phyloP scores from a whole-genome alignment of 2,329 filamentous ascomycete genomes.

The Sporothrix variecibatus region DNA sequence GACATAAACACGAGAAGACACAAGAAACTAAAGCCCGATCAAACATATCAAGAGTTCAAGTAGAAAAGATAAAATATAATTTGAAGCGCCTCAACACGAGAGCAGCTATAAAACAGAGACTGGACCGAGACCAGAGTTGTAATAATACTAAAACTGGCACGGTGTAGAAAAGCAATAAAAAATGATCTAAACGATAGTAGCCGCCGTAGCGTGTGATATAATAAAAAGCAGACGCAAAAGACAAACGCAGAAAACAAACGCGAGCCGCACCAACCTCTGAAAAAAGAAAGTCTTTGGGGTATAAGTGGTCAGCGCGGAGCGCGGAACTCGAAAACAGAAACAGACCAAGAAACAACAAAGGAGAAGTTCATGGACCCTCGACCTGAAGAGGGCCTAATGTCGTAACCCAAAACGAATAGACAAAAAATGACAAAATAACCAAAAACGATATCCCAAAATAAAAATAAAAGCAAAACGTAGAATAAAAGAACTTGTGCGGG shows the following conservation, averaged over 20 bases:
- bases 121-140: neutral
- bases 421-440: neutral
- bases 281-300: neutral
- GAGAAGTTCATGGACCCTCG: neutral
- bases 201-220: conserved; percentile 20
- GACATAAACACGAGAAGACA: no score
- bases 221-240: neutral
- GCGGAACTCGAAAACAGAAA: neutral
- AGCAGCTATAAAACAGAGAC: neutral
- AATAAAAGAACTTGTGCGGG: neutral
- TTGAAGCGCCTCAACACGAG: neutral
- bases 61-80: neutral
- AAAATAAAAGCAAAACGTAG: neutral
- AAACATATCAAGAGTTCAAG: neutral
- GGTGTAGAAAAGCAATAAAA: neutral
- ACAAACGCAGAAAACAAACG: neutral
- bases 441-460: neutral
- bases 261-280: neutral
- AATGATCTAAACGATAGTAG: conserved; percentile 17
- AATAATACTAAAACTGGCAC: no score
- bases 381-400: neutral
- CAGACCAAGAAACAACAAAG: neutral
- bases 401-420: neutral
- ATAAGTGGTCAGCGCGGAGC: neutral
- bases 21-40: neutral